Evolutionary conservation across 345 rosid species (phyloP), one percentile per base, ranked within the genome.

Genomic region (Luvunga scandens): DNA sequence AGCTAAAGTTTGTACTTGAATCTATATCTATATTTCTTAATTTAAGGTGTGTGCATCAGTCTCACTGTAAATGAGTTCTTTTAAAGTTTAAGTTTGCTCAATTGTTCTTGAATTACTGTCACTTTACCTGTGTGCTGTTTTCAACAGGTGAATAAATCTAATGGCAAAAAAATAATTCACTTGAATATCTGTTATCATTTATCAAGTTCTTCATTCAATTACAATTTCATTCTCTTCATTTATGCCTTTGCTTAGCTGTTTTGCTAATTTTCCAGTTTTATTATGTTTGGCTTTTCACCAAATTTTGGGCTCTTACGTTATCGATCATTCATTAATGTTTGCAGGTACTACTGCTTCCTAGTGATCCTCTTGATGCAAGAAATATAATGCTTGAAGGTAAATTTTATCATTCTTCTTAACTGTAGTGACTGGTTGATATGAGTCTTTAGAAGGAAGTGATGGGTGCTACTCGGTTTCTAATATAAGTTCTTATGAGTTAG

Each of bases 331-430:
- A 27, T 75, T 13, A 9, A 66, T 78, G 21, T 68, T 81, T 60
- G 69, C 81, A 96, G 99, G 66, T 89, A 71, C 69, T 96, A 72
- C 87, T 96, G 72, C 91, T 96, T 84, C 99, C 99, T 19, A 88
- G 85, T 6, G 93, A 96, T 86, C 99, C 98, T 80, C 94, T 92
- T 68, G 99, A 96, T 89, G 91, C 94, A 67, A 92, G 94, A 86
- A 96, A 96, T 86, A 96, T 92, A 75, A 83, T 96, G 95, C 97
- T 96, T 74, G 99, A 96, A 96, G 99, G 99, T 96, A 88, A 72
- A 57, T 38, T 60, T 66, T 70, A n/a, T 24, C 31, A 76, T 76
- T 62, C 66, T 38, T 27, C 28, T 27, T 4, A 57, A 48, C 18
- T 68, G 56, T 56, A 60, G 56, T 19, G 3, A 39, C 36, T 62